Evolutionary conservation across 805 yeast genomes (phyloP).

Genomic region (Candida maltosa): DNA sequence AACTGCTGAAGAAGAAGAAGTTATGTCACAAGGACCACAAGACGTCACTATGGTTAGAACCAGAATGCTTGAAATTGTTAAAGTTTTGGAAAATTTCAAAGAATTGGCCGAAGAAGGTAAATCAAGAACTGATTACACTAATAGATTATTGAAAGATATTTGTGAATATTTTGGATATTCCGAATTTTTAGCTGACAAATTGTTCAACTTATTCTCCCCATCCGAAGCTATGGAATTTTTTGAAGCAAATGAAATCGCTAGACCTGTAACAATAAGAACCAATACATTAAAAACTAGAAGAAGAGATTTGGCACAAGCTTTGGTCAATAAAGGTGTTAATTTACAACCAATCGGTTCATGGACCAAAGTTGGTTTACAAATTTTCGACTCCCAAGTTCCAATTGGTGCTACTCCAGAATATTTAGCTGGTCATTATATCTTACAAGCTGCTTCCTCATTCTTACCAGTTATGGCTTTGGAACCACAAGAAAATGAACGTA

Average conservation of each 20-base stretch:
- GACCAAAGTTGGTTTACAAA: slow-evolving; percentile 97
- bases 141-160: slow-evolving; percentile 78
- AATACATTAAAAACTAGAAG: slow-evolving; percentile 93
- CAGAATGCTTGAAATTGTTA: slow-evolving; percentile 92
- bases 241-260: slow-evolving; percentile 95
- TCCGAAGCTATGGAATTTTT: slow-evolving; percentile 97
- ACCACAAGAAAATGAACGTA: slow-evolving; percentile 95
- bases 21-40: slow-evolving; percentile 53
- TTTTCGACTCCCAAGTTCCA: slow-evolving; percentile 98
- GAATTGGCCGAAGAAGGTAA: slow-evolving; percentile 80
- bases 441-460: slow-evolving; percentile 98
- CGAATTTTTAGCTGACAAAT: slow-evolving; percentile 87
- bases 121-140: slow-evolving; percentile 78
- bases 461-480: slow-evolving; percentile 96
- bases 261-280: slow-evolving; percentile 97
- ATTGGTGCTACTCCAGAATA: slow-evolving; percentile 99
- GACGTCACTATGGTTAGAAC: slow-evolving; percentile 84
- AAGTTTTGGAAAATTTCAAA: slow-evolving; percentile 88
- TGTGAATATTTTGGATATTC: slow-evolving; percentile 93
- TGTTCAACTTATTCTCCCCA: slow-evolving; percentile 88
- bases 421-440: slow-evolving; percentile 93
- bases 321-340: slow-evolving; percentile 95
- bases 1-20: slow-evolving; percentile 59
- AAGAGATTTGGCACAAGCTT: slow-evolving; percentile 90
- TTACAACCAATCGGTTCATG: slow-evolving; percentile 95